Evolutionary conservation across 129 eudicot genomes (phyloP).

Genomic region (Artemisia annua): DNA sequence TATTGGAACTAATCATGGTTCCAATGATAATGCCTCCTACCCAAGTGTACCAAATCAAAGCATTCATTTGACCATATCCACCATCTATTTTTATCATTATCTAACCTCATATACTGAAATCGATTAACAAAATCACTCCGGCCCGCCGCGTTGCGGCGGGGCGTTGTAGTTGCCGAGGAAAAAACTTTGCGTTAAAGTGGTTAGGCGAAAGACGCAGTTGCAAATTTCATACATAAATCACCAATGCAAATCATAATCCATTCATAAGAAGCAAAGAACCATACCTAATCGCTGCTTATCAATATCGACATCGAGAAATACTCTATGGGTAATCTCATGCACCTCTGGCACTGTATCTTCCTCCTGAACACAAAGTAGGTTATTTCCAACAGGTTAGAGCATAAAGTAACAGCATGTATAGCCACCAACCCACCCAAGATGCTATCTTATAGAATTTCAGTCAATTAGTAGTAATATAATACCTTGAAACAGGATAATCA

Average conservation of each 20-base stretch:
- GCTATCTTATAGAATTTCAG: not conserved
- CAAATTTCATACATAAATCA: not conserved
- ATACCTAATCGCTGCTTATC: slow-evolving; percentile 93
- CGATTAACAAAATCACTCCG: too few relatives aligned
- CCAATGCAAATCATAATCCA: not conserved
- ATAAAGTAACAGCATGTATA: not conserved
- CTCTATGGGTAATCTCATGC: slow-evolving; percentile 77
- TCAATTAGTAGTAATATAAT: not conserved
- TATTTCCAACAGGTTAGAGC: slow-evolving; percentile 1
- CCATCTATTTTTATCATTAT: too few relatives aligned
- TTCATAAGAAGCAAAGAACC: slow-evolving; percentile 21
- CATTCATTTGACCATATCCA: too few relatives aligned
- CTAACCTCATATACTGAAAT: too few relatives aligned
- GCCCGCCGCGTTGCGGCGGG: too few relatives aligned
- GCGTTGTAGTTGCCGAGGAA: too few relatives aligned
- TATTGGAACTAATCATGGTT: too few relatives aligned
- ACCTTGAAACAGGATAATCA: not conserved
- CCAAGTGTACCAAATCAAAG: too few relatives aligned
- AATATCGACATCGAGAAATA: slow-evolving; percentile 84
- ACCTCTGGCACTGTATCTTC: slow-evolving; percentile 63
- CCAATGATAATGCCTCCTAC: too few relatives aligned
- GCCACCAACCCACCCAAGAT: not conserved
- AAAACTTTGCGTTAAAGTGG: too few relatives aligned
- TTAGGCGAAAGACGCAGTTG: not conserved
- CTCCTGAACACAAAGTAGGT: slow-evolving; percentile 40